A percentile compares a stretch with the other conserved stretches of the same genome.
Conservation (phyloP, 2,329 filamentous ascomycete genomes). For the Rhinocladiella similis region DNA sequence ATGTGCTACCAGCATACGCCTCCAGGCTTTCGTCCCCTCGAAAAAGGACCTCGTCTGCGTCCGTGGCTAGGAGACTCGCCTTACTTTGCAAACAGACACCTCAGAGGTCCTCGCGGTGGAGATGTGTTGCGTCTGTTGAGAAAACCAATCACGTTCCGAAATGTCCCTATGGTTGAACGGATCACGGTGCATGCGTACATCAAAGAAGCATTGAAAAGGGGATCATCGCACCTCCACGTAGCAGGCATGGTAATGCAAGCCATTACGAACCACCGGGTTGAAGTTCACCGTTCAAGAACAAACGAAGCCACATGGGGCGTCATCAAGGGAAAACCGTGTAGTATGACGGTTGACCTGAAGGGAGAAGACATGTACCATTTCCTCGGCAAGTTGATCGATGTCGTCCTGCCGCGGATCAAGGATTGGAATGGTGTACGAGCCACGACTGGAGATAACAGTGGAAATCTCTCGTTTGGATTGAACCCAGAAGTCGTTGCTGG, state of each 20-base stretch:
- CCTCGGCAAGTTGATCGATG: slow-evolving; percentile 81
- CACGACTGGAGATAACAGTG: slow-evolving; percentile 78
- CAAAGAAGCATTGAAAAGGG: slow-evolving; percentile 66
- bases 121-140: slow-evolving; percentile 54
- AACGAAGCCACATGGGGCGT: slow-evolving; percentile 76
- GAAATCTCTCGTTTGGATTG: slow-evolving; percentile 84
- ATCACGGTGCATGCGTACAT: slow-evolving; percentile 78
- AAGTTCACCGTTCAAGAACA: slow-evolving; percentile 67
- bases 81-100: slow-evolving; percentile 88
- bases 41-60: slow-evolving; percentile 68
- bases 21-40: slow-evolving; percentile 66
- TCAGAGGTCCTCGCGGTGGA: slow-evolving; percentile 79
- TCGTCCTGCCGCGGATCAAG: slow-evolving; percentile 93
- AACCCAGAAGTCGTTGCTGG: slow-evolving; percentile 71
- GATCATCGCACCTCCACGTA: slow-evolving; percentile 75
- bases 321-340: slow-evolving; percentile 66
- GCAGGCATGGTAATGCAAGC: slow-evolving; percentile 82
- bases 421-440: slow-evolving; percentile 84
- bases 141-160: slow-evolving; percentile 70
- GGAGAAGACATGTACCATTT: slow-evolving; percentile 88
- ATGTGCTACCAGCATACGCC: slow-evolving; percentile 84
- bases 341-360: slow-evolving; percentile 71
- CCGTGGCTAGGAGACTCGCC: slow-evolving; percentile 88
- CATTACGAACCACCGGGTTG: slow-evolving; percentile 75
- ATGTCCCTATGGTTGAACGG: slow-evolving; percentile 77